phyloP scores from a whole-genome alignment of 2,329 filamentous ascomycete genomes.

The Ilyonectria robusta region DNA sequence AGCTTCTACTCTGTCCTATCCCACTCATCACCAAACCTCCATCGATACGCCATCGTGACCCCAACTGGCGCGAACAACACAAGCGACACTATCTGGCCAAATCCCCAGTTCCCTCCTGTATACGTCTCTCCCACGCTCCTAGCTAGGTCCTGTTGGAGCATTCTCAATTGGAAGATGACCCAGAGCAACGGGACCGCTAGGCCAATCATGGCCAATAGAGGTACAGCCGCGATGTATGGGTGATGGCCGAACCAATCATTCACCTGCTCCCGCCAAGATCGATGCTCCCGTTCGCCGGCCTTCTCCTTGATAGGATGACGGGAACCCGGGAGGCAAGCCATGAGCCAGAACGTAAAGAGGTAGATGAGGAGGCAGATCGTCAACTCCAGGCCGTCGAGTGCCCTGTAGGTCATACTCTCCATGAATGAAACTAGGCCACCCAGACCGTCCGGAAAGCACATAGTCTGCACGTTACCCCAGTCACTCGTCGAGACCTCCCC shows the following conservation, averaged over 20 bases:
- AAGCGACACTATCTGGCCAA: slow-evolving; percentile 44
- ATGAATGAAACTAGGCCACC: neutral
- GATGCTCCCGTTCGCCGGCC: neutral
- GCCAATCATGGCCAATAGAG: slow-evolving; percentile 21
- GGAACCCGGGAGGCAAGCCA: slow-evolving; percentile 24
- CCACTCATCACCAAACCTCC: slow-evolving; percentile 29
- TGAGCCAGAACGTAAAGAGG: slow-evolving; percentile 31
- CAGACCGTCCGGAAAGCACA: slow-evolving; percentile 30
- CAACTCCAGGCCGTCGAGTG: slow-evolving; percentile 23
- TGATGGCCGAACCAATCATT: slow-evolving; percentile 20
- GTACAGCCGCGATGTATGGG: neutral
- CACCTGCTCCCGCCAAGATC: slow-evolving; percentile 6
- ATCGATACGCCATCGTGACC: slow-evolving; percentile 36
- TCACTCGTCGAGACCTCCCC: slow-evolving; percentile 20
- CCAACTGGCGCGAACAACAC: slow-evolving; percentile 41
- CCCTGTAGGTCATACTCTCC: slow-evolving; percentile 16
- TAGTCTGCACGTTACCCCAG: slow-evolving; percentile 24
- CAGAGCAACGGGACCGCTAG: slow-evolving; percentile 29
- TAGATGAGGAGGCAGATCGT: slow-evolving; percentile 27
- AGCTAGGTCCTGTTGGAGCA: slow-evolving; percentile 25
- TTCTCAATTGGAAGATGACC: slow-evolving; percentile 29
- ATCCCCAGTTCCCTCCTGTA: slow-evolving; percentile 35
- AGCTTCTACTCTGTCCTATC: neutral
- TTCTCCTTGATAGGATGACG: neutral
- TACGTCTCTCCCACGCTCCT: slow-evolving; percentile 3